phyloP scores from a whole-genome alignment of 805 yeast genomes.

The Candida arabinofermentans region DNA sequence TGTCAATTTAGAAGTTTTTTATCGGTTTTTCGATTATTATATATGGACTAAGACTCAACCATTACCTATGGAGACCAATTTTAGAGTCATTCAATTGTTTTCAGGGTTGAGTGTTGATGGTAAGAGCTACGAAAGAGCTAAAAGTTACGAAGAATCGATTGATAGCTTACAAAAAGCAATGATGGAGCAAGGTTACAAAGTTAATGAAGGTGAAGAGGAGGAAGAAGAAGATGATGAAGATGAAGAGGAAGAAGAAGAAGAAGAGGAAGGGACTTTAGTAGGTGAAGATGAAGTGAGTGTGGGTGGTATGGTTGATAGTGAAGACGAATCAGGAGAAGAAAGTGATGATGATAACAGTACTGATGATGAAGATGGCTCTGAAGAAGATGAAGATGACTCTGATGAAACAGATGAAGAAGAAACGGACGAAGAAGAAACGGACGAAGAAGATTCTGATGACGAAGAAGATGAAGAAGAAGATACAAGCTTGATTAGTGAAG shows the following conservation, averaged over 20 bases:
- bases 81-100: constrained; percentile 44
- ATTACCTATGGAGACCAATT: constrained; percentile 59
- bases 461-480: constrained; percentile 19
- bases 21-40: constrained; percentile 70
- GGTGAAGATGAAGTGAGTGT: background rate
- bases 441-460: constrained; percentile 15
- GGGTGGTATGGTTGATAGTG: background rate
- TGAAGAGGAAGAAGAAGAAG: constrained; percentile 16
- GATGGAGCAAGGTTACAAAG: constrained; percentile 10
- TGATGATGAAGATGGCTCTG: constrained; percentile 10
- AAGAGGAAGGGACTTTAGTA: constrained; percentile 8
- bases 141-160: constrained; percentile 40
- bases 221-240: constrained; percentile 9
- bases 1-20: constrained; percentile 35
- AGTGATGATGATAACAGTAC: constrained; percentile 14
- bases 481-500: constrained; percentile 8
- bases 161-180: constrained; percentile 33
- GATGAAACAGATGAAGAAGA: constrained; percentile 31
- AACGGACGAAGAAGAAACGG: constrained; percentile 27
- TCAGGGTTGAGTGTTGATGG: constrained; percentile 27
- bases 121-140: constrained; percentile 34
- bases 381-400: constrained; percentile 19
- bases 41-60: constrained; percentile 56
- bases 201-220: constrained; percentile 10
- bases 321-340: constrained; percentile 3